These are phyloP conservation scores for Fusarium udum DNA, from an alignment of 2,329 filamentous ascomycete genomes.

Conservation along the genomic window DNA sequence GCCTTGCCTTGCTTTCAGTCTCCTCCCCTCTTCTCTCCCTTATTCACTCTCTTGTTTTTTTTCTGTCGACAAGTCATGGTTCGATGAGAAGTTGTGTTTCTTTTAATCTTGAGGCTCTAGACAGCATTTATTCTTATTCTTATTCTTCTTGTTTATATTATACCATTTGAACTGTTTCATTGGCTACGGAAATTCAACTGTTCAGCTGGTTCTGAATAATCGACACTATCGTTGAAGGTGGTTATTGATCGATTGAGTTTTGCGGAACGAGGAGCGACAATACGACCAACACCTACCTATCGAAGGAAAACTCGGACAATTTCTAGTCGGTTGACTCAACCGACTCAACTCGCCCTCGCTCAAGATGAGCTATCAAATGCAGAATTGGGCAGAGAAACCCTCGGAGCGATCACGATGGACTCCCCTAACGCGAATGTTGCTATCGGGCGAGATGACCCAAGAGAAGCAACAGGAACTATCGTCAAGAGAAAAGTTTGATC, in stretches of 20 bases:
- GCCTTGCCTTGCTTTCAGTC: slow-evolving; percentile 8
- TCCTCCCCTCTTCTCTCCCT: not conserved
- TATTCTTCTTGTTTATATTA: slow-evolving; percentile 42
- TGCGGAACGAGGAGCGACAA: not conserved
- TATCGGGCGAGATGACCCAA: slow-evolving; percentile 83
- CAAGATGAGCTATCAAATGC: slow-evolving; percentile 44
- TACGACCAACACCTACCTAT: not conserved
- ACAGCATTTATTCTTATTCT: slow-evolving; percentile 45
- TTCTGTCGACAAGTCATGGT: not conserved
- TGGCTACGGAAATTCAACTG: not conserved
- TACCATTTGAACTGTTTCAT: slow-evolving; percentile 11
- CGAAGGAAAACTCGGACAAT: not conserved
- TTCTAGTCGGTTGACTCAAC: not conserved
- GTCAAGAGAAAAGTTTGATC: slow-evolving; percentile 76
- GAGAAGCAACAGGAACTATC: slow-evolving; percentile 75
- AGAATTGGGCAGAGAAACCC: slow-evolving; percentile 48
- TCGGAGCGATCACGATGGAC: slow-evolving; percentile 84
- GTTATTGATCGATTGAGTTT: not conserved
- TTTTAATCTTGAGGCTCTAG: slow-evolving; percentile 36
- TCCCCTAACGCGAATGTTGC: slow-evolving; percentile 81
- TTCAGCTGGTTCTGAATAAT: slow-evolving; percentile 40
- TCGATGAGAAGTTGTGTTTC: slow-evolving; percentile 38
- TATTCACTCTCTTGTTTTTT: slow-evolving; percentile 4
- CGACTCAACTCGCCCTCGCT: not conserved
- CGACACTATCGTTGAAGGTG: not conserved